A percentile compares a stretch with the other conserved stretches of the same genome.
These are phyloP conservation scores for Scedosporium dehoogii DNA, from an alignment of 2,329 filamentous ascomycete genomes.

Conservation along the genomic window DNA sequence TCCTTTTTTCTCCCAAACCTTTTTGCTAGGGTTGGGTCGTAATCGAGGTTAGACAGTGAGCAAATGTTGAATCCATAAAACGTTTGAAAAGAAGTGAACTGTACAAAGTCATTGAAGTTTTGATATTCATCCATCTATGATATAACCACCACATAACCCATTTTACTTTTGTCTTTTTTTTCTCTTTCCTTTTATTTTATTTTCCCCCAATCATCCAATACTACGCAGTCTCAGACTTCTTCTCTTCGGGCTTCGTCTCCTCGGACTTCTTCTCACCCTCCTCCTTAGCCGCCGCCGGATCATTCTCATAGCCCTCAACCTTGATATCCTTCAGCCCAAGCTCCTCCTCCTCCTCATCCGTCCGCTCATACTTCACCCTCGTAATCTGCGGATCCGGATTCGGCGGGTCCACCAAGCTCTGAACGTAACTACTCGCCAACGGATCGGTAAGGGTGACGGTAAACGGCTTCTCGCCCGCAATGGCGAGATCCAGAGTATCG, in stretches of 20 bases:
- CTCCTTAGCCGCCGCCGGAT: slow-evolving; percentile 24
- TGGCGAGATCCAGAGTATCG: slow-evolving; percentile 61
- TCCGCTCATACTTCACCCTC: slow-evolving; percentile 74
- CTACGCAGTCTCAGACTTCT: not conserved
- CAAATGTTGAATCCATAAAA: too few relatives aligned
- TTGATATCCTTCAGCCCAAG: slow-evolving; percentile 89
- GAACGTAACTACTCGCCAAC: slow-evolving; percentile 85
- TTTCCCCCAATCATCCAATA: not conserved
- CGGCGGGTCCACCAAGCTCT: slow-evolving; percentile 70
- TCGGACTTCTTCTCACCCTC: slow-evolving; percentile 7
- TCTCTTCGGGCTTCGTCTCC: slow-evolving; percentile 14
- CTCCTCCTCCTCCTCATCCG: slow-evolving; percentile 87
- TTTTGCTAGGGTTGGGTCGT: too few relatives aligned
- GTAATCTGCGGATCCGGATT: slow-evolving; percentile 68
- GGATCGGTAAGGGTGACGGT: slow-evolving; percentile 79
- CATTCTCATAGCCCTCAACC: slow-evolving; percentile 71
- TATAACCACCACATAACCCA: too few relatives aligned
- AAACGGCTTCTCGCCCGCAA: slow-evolving; percentile 71
- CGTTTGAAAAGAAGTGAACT: too few relatives aligned
- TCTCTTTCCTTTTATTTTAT: not conserved
- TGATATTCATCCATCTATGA: too few relatives aligned
- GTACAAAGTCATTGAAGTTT: too few relatives aligned
- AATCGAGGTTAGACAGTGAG: too few relatives aligned
- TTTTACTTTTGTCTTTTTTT: not conserved
- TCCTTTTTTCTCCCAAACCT: not conserved